Base-by-base conservation (phyloP, 2,329 filamentous ascomycete species). In the Cordyceps tenuipes region DNA sequence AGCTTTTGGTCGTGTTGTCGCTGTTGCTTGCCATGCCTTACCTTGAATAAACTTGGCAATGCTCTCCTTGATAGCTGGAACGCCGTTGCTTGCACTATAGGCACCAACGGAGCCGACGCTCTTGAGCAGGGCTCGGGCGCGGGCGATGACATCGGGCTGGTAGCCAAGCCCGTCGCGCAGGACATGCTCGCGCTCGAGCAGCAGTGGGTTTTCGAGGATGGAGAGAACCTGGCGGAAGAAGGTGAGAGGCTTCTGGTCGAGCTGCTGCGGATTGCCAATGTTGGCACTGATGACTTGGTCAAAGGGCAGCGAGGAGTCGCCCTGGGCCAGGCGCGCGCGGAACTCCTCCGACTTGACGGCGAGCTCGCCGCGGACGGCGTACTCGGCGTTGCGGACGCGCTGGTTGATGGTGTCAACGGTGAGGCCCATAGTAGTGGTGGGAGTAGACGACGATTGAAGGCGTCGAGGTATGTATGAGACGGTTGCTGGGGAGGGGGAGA, bases 181-280 rank as follows among this genome's bases (percentile, higher is more conserved):
- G n/a, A 88, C 86, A 65, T 93, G 84, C 72, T 91, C 85, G 68
- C 95, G 87, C 70, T 96, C 82, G 62, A 99, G 81, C 39, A 99
- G 80, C 61, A 80, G 73, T 0, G 94, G 94, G 79, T 97, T 92
- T 80, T 99, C 94, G 62, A 97, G 76, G 63, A 99, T 75, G 76
- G 91, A 96, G 69, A 94, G 83, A 31, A 99, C 94, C 78, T 99
- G 93, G 67, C 94, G 87, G 85, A 99, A 97, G 82, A 97, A 99
- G 67, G 94, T 99, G 69, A 99, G 93, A 69, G 94, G 94, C 81
- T 97, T 95, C 82, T 99, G 94, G 77, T 97, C 94, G 64, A 99
- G 85, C 77, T 99, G 94, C 77, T 99, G 94, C 4, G 94, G 94
- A 79, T 99, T 99, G 71, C 94, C 94, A 70, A 99, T 99, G 78